Base-by-base conservation (phyloP, 495 filamentous ascomycete species). In the Neurospora sp. region DNA sequence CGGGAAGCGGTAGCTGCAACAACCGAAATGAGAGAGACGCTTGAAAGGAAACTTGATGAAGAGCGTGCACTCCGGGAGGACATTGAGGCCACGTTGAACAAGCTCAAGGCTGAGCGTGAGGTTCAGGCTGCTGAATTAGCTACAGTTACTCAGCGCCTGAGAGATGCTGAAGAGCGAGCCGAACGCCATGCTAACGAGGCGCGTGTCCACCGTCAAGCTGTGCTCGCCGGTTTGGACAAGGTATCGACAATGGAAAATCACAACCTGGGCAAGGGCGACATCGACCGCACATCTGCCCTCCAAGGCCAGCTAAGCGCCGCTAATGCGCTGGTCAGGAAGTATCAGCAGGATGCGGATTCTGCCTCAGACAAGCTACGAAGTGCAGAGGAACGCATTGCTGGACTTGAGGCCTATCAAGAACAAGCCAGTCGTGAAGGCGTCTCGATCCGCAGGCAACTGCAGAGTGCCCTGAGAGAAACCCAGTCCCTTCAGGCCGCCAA, bases 321-420 rank as follows among this genome's bases (percentile, higher is more conserved):
- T 40, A 94, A 93, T 76, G 86, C 86, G 8, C 83, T 98, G 73
- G 93, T 94, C 48, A 90, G 90, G 78, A 91, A 93, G 74, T 97
- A 96, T 76, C 94, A 97, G 80, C 85, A 89, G 46, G 94, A 96
- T 70, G 96, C 95, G n/a, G 93, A 99, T 79, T 82, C 86, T 22
- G 94, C 94, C 2, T 89, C 92, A 3, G 94, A 97, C 75, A 97
- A 93, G 80, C 87, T 99, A 41, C 91, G 94, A 11, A 89, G 92
- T 69, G 96, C 96, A 9, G 97, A 98, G 81, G 96, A 97, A 80
- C 88, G 96, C 8, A 98, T 99, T 78, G 96, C 96, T 18, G 94
- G 95, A 3, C 86, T 99, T 6, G 96, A 99, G 82, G 93, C 93
- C 3, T 97, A 97, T 79, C 96, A 99, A 82, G 95, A 98, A 78